Conservation (phyloP, 1,284 basidiomycete genomes). For the Earliella scabrosa region DNA sequence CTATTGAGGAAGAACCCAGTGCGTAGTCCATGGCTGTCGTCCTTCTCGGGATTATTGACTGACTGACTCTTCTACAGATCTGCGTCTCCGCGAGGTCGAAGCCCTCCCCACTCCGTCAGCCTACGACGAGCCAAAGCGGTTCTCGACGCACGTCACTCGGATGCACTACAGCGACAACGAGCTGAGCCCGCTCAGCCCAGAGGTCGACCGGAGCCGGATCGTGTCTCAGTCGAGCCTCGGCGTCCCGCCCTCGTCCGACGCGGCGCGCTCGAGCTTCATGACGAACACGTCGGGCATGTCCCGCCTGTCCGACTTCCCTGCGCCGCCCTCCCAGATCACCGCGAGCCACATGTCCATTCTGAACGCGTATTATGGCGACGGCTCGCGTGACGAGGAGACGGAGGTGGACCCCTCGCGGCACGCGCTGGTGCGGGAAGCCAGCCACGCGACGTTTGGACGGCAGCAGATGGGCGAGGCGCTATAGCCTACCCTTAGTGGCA, state of each 20-base stretch:
- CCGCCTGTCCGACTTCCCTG: slow-evolving; percentile 75
- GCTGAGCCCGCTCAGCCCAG: slow-evolving; percentile 10
- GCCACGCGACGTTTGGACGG: slow-evolving; percentile 31
- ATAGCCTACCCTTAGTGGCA: slow-evolving; percentile 7
- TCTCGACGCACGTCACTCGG: slow-evolving; percentile 42
- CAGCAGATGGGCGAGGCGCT: slow-evolving; percentile 34
- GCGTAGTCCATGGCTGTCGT: slow-evolving; percentile 30
- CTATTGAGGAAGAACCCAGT: slow-evolving; percentile 48
- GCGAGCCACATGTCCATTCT: slow-evolving; percentile 28
- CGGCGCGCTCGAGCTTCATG: slow-evolving; percentile 64
- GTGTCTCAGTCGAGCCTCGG: slow-evolving; percentile 42
- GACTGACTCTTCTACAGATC: slow-evolving; percentile 40
- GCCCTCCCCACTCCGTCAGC: slow-evolving; percentile 54
- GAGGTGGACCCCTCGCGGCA: slow-evolving; percentile 15
- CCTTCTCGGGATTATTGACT: neutral
- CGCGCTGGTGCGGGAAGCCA: slow-evolving; percentile 29
- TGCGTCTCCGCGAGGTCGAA: slow-evolving; percentile 58
- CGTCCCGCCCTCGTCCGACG: slow-evolving; percentile 44
- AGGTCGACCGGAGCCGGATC: slow-evolving; percentile 17
- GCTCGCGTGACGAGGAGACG: slow-evolving; percentile 17
- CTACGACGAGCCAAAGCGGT: slow-evolving; percentile 42
- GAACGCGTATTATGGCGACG: slow-evolving; percentile 27
- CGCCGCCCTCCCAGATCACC: slow-evolving; percentile 47
- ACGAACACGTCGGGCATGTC: slow-evolving; percentile 63
- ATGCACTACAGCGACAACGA: slow-evolving; percentile 26